Conservation (phyloP, 148 eudicot species). For the Vaccinium corymbosum region DNA sequence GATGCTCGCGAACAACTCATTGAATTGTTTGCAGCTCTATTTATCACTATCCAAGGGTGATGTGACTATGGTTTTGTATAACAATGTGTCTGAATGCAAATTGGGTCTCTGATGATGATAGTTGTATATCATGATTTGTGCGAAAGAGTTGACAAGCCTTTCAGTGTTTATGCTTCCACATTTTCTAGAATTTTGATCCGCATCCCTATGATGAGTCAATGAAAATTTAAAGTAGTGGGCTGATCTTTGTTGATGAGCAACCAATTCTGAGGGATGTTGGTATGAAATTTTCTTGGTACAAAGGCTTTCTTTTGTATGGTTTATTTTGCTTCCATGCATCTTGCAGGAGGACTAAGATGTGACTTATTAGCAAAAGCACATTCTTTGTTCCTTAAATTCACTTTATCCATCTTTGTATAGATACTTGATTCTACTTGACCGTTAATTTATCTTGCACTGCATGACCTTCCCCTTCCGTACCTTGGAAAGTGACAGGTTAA, state of each 20-base stretch:
- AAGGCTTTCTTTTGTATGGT: background rate
- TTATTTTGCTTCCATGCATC: too few relatives aligned
- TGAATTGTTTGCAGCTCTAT: too few relatives aligned
- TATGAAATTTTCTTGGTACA: background rate
- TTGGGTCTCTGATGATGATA: background rate
- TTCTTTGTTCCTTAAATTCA: background rate
- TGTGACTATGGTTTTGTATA: too few relatives aligned
- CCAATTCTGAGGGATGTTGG: slow-evolving; percentile 1
- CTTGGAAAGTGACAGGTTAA: background rate
- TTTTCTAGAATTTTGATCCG: background rate
- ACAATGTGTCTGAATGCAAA: background rate
- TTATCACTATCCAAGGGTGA: too few relatives aligned
- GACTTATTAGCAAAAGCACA: background rate
- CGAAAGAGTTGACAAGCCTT: background rate
- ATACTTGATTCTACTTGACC: background rate
- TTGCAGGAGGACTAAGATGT: background rate
- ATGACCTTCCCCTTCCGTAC: background rate
- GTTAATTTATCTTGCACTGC: too few relatives aligned
- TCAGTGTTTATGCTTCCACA: background rate
- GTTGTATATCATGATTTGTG: background rate
- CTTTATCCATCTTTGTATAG: background rate
- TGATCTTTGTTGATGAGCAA: slow-evolving; percentile 6
- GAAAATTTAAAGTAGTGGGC: background rate
- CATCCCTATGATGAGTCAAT: slow-evolving; percentile 5
- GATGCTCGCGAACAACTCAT: too few relatives aligned